Conservation (phyloP, 768 basidiomycete genomes). For the Glaciozyma antarctica region DNA sequence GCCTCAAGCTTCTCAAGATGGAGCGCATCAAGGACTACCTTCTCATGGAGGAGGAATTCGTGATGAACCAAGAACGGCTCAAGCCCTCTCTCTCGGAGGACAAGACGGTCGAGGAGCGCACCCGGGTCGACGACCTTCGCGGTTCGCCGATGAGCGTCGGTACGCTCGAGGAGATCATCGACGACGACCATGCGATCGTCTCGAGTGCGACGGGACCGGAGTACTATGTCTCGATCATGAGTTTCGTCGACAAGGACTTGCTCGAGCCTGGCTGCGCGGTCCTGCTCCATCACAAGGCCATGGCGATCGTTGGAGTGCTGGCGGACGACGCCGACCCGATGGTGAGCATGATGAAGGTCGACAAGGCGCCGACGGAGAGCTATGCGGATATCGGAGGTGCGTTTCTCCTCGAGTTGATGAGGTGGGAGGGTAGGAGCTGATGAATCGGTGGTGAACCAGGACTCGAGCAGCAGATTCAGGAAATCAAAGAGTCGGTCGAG, state of each 20-base stretch:
- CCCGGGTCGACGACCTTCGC: constrained; percentile 83
- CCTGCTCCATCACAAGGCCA: constrained; percentile 88
- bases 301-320: constrained; percentile 87
- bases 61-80: constrained; percentile 80
- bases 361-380: constrained; percentile 94
- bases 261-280: constrained; percentile 94
- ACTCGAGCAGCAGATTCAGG: constrained; percentile 91
- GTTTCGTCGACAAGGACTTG: constrained; percentile 94
- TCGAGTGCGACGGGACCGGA: constrained; percentile 90
- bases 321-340: constrained; percentile 91
- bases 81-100: constrained; percentile 79
- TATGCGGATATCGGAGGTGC: constrained; percentile 89
- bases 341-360: constrained; percentile 85
- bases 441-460: constrained; percentile 36
- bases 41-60: constrained; percentile 86
- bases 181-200: constrained; percentile 98
- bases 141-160: constrained; percentile 98
- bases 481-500: constrained; percentile 99
- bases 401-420: background rate
- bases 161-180: constrained; percentile 88
- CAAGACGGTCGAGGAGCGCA: constrained; percentile 90
- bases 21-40: constrained; percentile 98
- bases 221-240: constrained; percentile 94
- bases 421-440: background rate
- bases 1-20: constrained; percentile 86